A percentile compares a stretch with the other conserved stretches of the same genome.
Evolutionary conservation across 768 basidiomycete species (phyloP).

Genomic region (Mycena vulgaris): DNA sequence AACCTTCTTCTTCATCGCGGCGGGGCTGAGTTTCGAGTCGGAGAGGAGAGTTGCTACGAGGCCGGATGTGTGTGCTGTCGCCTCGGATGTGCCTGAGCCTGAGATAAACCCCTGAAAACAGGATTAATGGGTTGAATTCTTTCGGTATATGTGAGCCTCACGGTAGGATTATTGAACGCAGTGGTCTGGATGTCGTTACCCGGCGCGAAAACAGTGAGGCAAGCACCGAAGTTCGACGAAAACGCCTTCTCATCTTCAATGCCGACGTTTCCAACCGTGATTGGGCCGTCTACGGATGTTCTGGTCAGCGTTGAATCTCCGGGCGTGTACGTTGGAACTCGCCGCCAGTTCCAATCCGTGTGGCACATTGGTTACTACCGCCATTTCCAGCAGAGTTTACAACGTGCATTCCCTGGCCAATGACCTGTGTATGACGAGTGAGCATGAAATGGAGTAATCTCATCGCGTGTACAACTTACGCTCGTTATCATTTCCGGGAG

Average conservation of each 20-base stretch:
- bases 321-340: not conserved
- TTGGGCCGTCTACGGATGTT: not conserved
- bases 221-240: not conserved
- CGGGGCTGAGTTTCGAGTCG: not conserved
- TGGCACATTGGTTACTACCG: not conserved
- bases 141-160: not conserved
- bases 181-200: not conserved
- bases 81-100: not conserved
- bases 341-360: not conserved
- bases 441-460: not conserved
- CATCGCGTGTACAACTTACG: not conserved
- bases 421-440: not conserved
- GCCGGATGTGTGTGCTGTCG: not conserved
- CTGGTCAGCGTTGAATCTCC: not conserved
- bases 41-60: not conserved
- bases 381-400: not conserved
- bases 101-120: not conserved
- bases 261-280: not conserved
- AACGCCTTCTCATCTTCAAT: not conserved
- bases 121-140: not conserved
- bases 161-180: not conserved
- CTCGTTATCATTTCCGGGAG: not conserved
- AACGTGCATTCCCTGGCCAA: not conserved
- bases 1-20: not conserved
- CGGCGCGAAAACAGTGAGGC: not conserved